Evolutionary conservation across 306 rosid genomes (phyloP).

Genomic region (Echinosophora koreensis): DNA sequence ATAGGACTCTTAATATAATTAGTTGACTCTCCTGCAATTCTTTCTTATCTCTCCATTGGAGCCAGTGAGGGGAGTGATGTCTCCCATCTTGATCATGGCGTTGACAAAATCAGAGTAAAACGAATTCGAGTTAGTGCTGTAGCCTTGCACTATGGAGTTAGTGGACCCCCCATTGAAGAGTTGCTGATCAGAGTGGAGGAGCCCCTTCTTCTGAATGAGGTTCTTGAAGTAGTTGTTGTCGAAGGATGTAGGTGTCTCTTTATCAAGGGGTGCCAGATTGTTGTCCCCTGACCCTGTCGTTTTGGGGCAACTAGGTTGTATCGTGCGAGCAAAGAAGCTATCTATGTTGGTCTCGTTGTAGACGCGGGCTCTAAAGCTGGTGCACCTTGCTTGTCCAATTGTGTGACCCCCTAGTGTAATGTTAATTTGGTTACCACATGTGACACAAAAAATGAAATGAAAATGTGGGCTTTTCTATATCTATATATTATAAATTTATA

Average conservation of each 20-base stretch:
- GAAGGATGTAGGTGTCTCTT: slow-evolving; percentile 61
- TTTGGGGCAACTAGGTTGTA: slow-evolving; percentile 69
- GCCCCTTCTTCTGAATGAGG: slow-evolving; percentile 70
- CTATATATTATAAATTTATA: not conserved
- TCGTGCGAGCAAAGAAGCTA: slow-evolving; percentile 53
- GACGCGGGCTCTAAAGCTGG: slow-evolving; percentile 60
- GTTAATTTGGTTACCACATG: not conserved
- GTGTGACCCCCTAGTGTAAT: slow-evolving; percentile 69
- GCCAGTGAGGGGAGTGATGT: slow-evolving; percentile 85
- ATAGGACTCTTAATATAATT: not conserved
- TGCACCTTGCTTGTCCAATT: slow-evolving; percentile 91
- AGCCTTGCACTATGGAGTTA: slow-evolving; percentile 62
- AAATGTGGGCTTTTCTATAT: not conserved
- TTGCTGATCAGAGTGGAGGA: slow-evolving; percentile 88
- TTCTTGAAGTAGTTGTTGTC: slow-evolving; percentile 81
- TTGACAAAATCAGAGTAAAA: slow-evolving; percentile 66
- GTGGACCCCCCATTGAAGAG: slow-evolving; percentile 81
- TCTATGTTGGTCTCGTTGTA: slow-evolving; percentile 79
- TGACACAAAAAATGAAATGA: not conserved
- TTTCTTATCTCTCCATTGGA: slow-evolving; percentile 78
- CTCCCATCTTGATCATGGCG: slow-evolving; percentile 89
- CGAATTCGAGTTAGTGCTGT: slow-evolving; percentile 41
- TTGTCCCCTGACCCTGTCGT: slow-evolving; percentile 78
- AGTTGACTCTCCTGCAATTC: slow-evolving; percentile 75
- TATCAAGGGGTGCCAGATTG: slow-evolving; percentile 85